phyloP scores from a whole-genome alignment of 2,329 filamentous ascomycete species.

The Penicillium sp. region DNA sequence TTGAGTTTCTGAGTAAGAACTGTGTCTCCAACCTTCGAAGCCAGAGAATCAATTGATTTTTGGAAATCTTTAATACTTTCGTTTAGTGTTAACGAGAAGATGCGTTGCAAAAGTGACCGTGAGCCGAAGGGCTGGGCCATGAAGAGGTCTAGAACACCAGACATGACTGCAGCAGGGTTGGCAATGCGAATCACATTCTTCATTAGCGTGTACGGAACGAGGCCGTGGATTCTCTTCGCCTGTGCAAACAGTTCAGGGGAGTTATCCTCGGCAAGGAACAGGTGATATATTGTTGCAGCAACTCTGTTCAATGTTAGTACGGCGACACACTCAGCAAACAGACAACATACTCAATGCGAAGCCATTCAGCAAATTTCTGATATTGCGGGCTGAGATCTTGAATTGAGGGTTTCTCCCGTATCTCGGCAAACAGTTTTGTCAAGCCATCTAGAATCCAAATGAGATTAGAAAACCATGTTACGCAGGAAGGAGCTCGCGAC shows the following conservation, averaged over 20 bases:
- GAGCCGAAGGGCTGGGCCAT: slow-evolving; percentile 91
- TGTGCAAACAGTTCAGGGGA: slow-evolving; percentile 95
- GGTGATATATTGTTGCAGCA: slow-evolving; percentile 91
- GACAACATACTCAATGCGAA: slow-evolving; percentile 72
- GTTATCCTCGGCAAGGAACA: slow-evolving; percentile 97
- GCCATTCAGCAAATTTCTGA: slow-evolving; percentile 97
- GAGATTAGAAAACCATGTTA: slow-evolving; percentile 5
- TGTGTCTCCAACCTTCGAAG: slow-evolving; percentile 74
- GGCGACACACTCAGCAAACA: not conserved
- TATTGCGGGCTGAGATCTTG: slow-evolving; percentile 89
- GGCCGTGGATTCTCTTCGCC: slow-evolving; percentile 86
- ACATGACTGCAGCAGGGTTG: slow-evolving; percentile 96
- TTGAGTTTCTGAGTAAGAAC: slow-evolving; percentile 78
- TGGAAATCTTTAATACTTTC: slow-evolving; percentile 88
- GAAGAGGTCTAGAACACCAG: slow-evolving; percentile 90
- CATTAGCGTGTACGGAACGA: slow-evolving; percentile 87
- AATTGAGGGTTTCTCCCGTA: slow-evolving; percentile 84
- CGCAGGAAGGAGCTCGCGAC: slow-evolving; percentile 40
- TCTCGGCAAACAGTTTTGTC: slow-evolving; percentile 88
- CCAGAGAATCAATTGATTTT: slow-evolving; percentile 76
- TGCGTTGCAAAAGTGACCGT: slow-evolving; percentile 85
- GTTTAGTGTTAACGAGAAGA: slow-evolving; percentile 86
- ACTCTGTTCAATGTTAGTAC: slow-evolving; percentile 50
- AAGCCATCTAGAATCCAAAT: slow-evolving; percentile 63
- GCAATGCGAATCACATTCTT: slow-evolving; percentile 97